Evolutionary conservation across 1,284 basidiomycete species (phyloP), one percentile per base, ranked within the genome.

Genomic region (Leccinum fallax): DNA sequence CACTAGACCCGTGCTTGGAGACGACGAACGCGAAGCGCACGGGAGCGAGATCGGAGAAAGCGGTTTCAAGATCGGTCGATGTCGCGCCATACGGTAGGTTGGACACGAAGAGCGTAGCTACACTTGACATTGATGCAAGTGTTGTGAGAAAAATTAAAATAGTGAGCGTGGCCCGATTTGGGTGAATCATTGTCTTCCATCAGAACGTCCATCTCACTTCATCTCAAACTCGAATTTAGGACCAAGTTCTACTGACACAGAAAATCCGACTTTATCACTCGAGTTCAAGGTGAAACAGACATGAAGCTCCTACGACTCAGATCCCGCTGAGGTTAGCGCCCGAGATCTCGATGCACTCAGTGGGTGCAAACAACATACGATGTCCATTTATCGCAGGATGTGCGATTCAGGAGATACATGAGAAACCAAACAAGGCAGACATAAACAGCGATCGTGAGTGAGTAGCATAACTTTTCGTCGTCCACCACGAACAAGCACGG

Each of bases 31-130:
- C 97, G 40, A 93, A 90, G 53, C 95, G 86, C 21, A 99, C 89
- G 11, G 97, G 97, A 2, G 95, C 97, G 65, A 98, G 86, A 74
- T 96, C 94, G 15, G 96, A 98, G 80, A 98, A 98, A 55, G 96
- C 85, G 0, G 95, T 95, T 70, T 93, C 85, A 40, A 99, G 80
- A 77, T 98, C 95, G 60, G 89, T 90, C 3, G 93, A 93, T 6
- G 96, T 98, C 53, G 92, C 94, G 28, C 88, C 87, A 72, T 94
- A 96, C 1, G 95, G 94, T 19, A 98, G 78, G 77, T 93, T 93
- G 10, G 90, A 93, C 51, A 94, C 85, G 71, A 93, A 93, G 48
- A 93, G 75, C 0, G 89, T 93, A 19, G 87, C 43, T 21, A 46
- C 43, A 13, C 43, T 46, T 7, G 43, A 46, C 43, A 46, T 46